Evolutionary conservation across 768 basidiomycete species (phyloP).

Genomic region (Hydnomerulius pinastri): DNA sequence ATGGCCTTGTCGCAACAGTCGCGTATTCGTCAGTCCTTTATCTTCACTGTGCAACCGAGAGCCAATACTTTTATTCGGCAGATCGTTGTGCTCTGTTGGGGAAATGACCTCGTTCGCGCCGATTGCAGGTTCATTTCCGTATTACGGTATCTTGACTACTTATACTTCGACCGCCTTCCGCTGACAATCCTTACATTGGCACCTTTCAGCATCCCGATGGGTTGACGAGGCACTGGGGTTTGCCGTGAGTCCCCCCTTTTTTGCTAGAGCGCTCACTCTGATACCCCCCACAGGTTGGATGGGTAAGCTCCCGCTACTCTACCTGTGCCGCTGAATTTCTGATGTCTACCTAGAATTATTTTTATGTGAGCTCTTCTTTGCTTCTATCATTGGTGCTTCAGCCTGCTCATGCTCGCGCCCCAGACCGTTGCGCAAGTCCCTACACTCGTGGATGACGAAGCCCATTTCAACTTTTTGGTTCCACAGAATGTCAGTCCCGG

Average conservation of each 20-base stretch:
- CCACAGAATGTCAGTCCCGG: conserved; percentile 59
- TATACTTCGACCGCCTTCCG: conserved; percentile 39
- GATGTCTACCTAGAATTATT: conserved; percentile 48
- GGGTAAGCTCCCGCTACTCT: conserved; percentile 32
- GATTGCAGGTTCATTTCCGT: conserved; percentile 76
- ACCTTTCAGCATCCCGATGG: conserved; percentile 49
- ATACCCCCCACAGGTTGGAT: conserved; percentile 24
- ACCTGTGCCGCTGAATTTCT: conserved; percentile 22
- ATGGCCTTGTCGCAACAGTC: conserved; percentile 61
- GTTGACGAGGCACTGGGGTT: conserved; percentile 62
- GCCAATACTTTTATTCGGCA: conserved; percentile 13
- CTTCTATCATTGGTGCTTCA: conserved; percentile 35
- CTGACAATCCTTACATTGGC: background rate
- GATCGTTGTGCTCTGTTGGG: conserved; percentile 65
- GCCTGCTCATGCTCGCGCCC: conserved; percentile 29
- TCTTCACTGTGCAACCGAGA: conserved; percentile 25
- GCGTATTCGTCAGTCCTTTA: conserved; percentile 52
- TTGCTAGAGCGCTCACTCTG: background rate
- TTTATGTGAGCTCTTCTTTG: conserved; percentile 43
- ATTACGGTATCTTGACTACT: conserved; percentile 51
- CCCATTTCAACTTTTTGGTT: too few species aligned
- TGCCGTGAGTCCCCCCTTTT: conserved; percentile 44
- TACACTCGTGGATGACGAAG: background rate
- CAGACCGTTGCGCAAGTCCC: conserved; percentile 11
- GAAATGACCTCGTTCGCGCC: conserved; percentile 82